phyloP scores from a whole-genome alignment of 176 grass and related monocot species.

The Bromus sterilis region DNA sequence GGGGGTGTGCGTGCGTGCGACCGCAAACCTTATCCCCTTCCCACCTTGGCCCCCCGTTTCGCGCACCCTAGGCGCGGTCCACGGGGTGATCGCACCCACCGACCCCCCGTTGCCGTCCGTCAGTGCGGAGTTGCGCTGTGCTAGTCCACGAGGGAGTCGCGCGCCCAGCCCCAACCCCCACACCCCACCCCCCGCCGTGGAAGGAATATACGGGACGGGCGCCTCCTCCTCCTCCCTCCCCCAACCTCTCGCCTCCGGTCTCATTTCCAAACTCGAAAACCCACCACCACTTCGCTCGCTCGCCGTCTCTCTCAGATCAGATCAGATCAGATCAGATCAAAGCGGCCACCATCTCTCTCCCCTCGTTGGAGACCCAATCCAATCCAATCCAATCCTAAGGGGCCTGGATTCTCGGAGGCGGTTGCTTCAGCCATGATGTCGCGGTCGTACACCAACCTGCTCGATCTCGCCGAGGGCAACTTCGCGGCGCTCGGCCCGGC shows the following conservation, averaged over 20 bases:
- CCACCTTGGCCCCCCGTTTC: neutral
- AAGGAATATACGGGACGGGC: conserved; percentile 34
- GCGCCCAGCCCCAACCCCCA: neutral
- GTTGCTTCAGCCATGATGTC: conserved; percentile 82
- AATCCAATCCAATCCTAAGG: no score
- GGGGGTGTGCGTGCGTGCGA: no score
- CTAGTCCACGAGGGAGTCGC: neutral
- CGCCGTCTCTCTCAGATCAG: conserved; percentile 38
- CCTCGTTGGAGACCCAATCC: conserved; percentile 12
- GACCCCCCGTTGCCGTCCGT: neutral
- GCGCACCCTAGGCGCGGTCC: neutral
- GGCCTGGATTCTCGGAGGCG: neutral
- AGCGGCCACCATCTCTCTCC: neutral
- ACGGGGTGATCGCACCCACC: neutral
- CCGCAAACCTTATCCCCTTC: conserved; percentile 54
- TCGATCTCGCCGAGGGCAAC: conserved; percentile 88
- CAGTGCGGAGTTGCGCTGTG: no score
- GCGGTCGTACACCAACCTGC: conserved; percentile 85
- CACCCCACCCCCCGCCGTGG: conserved; percentile 10
- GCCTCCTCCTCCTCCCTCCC: neutral
- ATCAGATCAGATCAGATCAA: conserved; percentile 40
- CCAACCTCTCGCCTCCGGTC: neutral
- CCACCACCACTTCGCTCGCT: neutral
- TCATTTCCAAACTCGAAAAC: conserved; percentile 18
- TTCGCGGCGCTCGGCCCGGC: conserved; percentile 60